Evolutionary conservation across 2,329 filamentous ascomycete species (phyloP), one percentile per base, ranked within the genome.

Genomic region (Aspergillus sp.): DNA sequence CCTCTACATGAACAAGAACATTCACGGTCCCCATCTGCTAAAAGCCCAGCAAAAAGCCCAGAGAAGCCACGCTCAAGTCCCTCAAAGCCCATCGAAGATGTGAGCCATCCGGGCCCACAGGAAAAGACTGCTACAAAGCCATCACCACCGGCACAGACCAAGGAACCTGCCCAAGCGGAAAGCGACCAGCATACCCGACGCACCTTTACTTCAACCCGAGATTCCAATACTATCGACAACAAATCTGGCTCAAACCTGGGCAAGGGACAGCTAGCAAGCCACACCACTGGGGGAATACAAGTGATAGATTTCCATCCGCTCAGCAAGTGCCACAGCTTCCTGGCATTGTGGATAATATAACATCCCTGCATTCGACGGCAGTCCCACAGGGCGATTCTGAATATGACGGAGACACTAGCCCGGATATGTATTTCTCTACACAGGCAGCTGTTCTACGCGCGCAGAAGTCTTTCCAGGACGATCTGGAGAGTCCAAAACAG

Each of bases 311-410:
- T 6, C 61, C 65, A 27, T 70, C 64, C 27, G 69, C 68, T 7
- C 69, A 72, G 46, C 44, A 57, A 33, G 51, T 65, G 13, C 57
- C 59, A 8, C 54, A 44, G 26, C 56, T 56, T 39, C 54, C 53
- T 19, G 59, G 50, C 5, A 43, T 58, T 4, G 56, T 59, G n/a
- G 60, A 62, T 45, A 58, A 61, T 32, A 37, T 62, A 12, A 60
- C 59, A 33, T 71, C 68, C 5, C 57, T 69, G 33, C 58, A 67
- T 42, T 69, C 68, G 6, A 70, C 67, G 5, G 57, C 60, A 12
- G 47, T 64, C 30, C 58, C 56, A 7, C 62, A 61, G 39, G 51
- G 40, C 28, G 45, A 52, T 35, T 42, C 53, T 4, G 54, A 52
- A 8, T 30, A 50, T 28, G 48, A 49, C 10, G 47, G 47, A 6